Evolutionary conservation across 2,329 filamentous ascomycete genomes (phyloP).

Genomic region (Fusarium oligoseptatum): DNA sequence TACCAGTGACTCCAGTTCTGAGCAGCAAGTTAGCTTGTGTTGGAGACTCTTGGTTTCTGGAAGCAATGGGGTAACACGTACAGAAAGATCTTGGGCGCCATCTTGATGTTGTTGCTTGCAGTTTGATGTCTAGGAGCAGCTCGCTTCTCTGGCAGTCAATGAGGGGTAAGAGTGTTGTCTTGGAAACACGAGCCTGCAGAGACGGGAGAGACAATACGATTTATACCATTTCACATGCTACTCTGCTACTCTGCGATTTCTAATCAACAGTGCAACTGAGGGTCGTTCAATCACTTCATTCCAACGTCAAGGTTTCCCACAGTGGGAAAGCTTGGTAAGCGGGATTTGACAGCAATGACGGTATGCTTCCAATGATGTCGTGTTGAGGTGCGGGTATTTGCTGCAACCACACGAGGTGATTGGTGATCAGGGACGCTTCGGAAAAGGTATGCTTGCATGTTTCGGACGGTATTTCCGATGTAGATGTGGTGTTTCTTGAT

Average conservation of each 20-base stretch:
- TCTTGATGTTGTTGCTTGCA: slow-evolving; percentile 28
- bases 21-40: not conserved
- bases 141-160: not conserved
- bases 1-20: slow-evolving; percentile 62
- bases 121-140: not conserved
- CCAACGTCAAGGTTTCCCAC: not conserved
- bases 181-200: not conserved
- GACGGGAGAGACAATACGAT: not conserved
- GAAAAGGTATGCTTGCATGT: not conserved
- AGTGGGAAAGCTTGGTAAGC: not conserved
- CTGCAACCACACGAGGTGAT: not conserved
- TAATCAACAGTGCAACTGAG: not conserved
- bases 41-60: not conserved
- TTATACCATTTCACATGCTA: not conserved
- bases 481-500: not conserved
- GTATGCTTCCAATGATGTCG: not conserved
- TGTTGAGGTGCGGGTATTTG: not conserved
- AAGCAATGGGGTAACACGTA: slow-evolving; percentile 41
- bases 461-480: not conserved
- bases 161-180: not conserved
- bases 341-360: slow-evolving; percentile 4
- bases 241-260: not conserved
- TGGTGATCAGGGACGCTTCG: not conserved
- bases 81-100: slow-evolving; percentile 59
- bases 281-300: not conserved